Conservation (phyloP, 441 rosid genomes). For the Syzygium malaccense region DNA sequence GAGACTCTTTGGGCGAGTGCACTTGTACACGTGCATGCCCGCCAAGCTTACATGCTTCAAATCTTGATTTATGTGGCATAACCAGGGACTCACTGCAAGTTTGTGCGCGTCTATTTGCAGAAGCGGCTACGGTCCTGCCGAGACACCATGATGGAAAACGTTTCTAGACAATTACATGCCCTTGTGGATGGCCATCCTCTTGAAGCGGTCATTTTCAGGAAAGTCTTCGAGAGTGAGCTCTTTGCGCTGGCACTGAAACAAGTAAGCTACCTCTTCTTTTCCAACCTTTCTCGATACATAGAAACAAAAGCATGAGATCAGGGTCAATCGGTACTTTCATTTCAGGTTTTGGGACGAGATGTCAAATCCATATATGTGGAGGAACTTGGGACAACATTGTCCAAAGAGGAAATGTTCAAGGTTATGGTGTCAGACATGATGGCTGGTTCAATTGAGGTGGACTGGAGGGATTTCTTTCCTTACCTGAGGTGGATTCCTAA, state of each 20-base stretch:
- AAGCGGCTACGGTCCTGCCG: constrained; percentile 51
- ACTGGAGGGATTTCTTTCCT: constrained; percentile 96
- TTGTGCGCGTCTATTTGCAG: constrained; percentile 21
- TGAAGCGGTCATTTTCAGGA: constrained; percentile 59
- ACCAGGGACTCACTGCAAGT: background rate
- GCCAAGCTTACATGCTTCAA: background rate
- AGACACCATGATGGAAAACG: constrained; percentile 44
- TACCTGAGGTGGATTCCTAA: constrained; percentile 78
- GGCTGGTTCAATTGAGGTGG: constrained; percentile 77
- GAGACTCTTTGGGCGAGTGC: background rate
- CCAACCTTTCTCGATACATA: background rate
- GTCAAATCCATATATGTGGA: constrained; percentile 51
- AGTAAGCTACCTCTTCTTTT: constrained; percentile 29
- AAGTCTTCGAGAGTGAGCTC: constrained; percentile 62
- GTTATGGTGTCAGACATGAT: constrained; percentile 55
- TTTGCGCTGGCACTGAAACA: constrained; percentile 59
- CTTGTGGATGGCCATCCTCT: constrained; percentile 25
- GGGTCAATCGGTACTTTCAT: background rate
- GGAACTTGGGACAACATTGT: constrained; percentile 49
- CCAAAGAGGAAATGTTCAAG: constrained; percentile 43
- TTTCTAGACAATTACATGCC: constrained; percentile 33
- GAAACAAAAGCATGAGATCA: background rate
- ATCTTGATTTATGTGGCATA: background rate
- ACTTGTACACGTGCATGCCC: background rate
- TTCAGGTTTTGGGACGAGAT: constrained; percentile 59